phyloP scores from a whole-genome alignment of 495 filamentous ascomycete genomes.

The Aspergillus heteromorphus region DNA sequence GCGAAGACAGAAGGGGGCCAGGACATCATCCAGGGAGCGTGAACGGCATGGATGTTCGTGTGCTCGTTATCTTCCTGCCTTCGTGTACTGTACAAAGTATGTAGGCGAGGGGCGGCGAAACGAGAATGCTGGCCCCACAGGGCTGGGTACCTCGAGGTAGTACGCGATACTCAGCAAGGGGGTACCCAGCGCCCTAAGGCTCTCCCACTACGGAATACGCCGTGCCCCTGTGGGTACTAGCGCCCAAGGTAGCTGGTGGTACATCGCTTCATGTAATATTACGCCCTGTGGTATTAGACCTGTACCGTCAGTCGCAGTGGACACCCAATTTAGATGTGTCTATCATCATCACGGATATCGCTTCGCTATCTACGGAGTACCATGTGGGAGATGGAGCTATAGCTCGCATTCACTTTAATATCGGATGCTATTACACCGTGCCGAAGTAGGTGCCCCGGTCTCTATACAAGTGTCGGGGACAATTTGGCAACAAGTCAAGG shows the following conservation, averaged over 20 bases:
- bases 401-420: too few relatives aligned
- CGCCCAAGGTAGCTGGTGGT: background rate
- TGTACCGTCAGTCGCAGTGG: background rate
- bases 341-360: too few relatives aligned
- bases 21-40: background rate
- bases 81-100: background rate
- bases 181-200: background rate
- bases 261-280: background rate
- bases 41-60: background rate
- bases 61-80: background rate
- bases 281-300: background rate
- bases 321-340: too few relatives aligned
- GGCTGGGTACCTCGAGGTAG: background rate
- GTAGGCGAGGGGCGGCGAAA: background rate
- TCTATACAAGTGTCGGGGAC: too few relatives aligned
- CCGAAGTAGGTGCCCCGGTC: too few relatives aligned
- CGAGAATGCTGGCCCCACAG: conserved; percentile 2
- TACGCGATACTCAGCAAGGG: background rate
- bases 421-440: too few relatives aligned
- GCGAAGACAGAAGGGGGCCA: background rate
- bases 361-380: too few relatives aligned
- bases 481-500: too few relatives aligned
- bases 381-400: too few relatives aligned
- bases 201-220: background rate
- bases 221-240: background rate